Evolutionary conservation across 169 alveolate genomes (phyloP).

Genomic region (Plasmodium coatneyi): DNA sequence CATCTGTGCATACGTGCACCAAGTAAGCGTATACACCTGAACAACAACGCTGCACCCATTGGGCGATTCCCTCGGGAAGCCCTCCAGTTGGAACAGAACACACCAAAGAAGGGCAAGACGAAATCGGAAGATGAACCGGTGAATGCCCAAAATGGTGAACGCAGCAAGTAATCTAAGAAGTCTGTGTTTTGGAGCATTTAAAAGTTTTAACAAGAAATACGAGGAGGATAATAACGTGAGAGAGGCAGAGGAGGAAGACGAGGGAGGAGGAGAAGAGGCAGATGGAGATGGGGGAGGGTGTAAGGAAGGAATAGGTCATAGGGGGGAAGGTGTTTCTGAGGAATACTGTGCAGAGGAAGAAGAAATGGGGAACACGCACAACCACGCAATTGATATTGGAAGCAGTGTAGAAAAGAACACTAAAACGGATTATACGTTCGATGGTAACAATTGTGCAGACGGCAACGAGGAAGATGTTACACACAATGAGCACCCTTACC

Average conservation of each 20-base stretch:
- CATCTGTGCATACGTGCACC: not conserved
- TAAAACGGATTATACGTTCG: not conserved
- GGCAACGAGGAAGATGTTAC: not conserved
- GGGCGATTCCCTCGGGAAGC: not conserved
- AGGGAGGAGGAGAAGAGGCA: not conserved
- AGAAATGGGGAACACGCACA: not conserved
- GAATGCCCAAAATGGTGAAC: constrained; percentile 26
- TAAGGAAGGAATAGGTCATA: not conserved
- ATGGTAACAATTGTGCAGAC: not conserved
- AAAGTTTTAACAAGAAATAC: not conserved
- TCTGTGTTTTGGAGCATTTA: constrained; percentile 13
- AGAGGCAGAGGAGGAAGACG: not conserved
- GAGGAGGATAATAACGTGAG: not conserved
- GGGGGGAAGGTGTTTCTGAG: too few relatives aligned
- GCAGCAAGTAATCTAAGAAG: constrained; percentile 14
- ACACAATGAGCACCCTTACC: not conserved
- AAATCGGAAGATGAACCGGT: not conserved
- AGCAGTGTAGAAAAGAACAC: not conserved
- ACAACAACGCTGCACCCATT: not conserved
- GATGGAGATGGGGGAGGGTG: not conserved
- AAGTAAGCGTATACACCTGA: not conserved
- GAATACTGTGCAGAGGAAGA: not conserved
- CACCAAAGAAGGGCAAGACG: not conserved
- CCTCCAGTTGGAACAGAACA: not conserved
- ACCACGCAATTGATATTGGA: not conserved